Evolutionary conservation across 148 eudicot genomes (phyloP), one percentile per base, ranked within the genome.

Genomic region (Selenicereus undatus): DNA sequence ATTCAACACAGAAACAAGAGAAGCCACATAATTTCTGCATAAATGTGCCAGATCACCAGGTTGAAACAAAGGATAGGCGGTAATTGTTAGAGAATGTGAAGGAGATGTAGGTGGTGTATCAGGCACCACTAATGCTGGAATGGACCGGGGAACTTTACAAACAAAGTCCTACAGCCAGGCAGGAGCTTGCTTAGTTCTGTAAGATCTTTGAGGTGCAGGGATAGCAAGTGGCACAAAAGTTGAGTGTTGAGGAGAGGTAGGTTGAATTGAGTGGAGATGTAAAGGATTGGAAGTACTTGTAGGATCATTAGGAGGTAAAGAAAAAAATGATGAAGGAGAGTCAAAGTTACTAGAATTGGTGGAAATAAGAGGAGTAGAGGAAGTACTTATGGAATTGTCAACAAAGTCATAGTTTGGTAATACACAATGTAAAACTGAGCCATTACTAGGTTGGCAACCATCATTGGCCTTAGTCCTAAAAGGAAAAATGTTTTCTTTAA

Each of bases 381-480:
- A 42, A 42, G 45, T 42, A 52, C n/a, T n/a, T n/a, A 54, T 14
- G 26, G 26, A 24, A 60, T 3, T 6, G 11, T 21, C 0, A 10
- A 22, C 5, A 24, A 21, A 26, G 4, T 5, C 0, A 5, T 7
- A n/a, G 12, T n/a, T 0, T 2, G 56, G 12, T 9, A 43, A 11
- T 2, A 5, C 2, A 22, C 0, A 11, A 0, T 30, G 17, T 18
- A 51, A n/a, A 11, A 43, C 16, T 0, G 51, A 45, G 0, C 20
- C 20, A 11, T 13, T 12, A 13, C 3, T 5, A 12, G 42, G 32
- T 14, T 4, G 65, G 26, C 22, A 60, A 5, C 18, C 10, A 30
- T 0, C 7, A 11, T 3, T 0, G 32, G 3, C 2, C 1, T 0
- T 0, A 0, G 3, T 32, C 22, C 4, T 48, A 21, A 73, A 24